Evolutionary conservation across 1,284 basidiomycete genomes (phyloP), one percentile per base, ranked within the genome.

Genomic region (Porodaedalea pini): DNA sequence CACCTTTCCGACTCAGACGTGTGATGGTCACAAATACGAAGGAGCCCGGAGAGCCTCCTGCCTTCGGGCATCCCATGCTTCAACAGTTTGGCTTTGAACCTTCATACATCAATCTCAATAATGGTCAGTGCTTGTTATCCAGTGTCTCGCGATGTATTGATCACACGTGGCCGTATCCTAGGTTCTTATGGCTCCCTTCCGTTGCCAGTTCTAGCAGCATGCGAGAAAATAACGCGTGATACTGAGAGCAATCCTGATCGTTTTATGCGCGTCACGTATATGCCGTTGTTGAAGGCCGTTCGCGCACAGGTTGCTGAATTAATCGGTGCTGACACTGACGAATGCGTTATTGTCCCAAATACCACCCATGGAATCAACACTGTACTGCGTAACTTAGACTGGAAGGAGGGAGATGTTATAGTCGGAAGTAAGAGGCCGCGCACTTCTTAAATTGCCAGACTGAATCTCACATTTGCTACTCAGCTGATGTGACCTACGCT

Each of bases 171-270:
- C 21, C 25, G 7, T 25, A 5, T 44, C 17, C 45, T 6, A 87
- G 86, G 86, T 3, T 85, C 86, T 0, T 91, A 83, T 62, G 90
- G 90, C 2, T 80, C 88, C 1, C 69, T 80, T 0, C 87, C 90
- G 0, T 69, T 72, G 1, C 80, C 83, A 5, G 86, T 92, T 13
- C 67, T 79, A 17, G 73, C 75, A 32, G 78, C 77, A 19, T 78
- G 75, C 64, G 70, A 77, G 29, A 69, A 74, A 25, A 65, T 85
- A 7, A 69, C 72, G 0, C 69, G 75, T 11, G 65, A 79, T 61
- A 72, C 79, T 23, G 90, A 92, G 66, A 63, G 70, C 0, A 81
- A 79, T 58, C 84, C 87, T 0, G 90, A 92, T 68, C 70, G 70
- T 19, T 90, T 87, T 69, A 74, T 82, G 44, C 78, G 80, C 3